Evolutionary conservation across 495 filamentous ascomycete species (phyloP), one percentile per base, ranked within the genome.

Genomic region (Xylaria bambusicola): DNA sequence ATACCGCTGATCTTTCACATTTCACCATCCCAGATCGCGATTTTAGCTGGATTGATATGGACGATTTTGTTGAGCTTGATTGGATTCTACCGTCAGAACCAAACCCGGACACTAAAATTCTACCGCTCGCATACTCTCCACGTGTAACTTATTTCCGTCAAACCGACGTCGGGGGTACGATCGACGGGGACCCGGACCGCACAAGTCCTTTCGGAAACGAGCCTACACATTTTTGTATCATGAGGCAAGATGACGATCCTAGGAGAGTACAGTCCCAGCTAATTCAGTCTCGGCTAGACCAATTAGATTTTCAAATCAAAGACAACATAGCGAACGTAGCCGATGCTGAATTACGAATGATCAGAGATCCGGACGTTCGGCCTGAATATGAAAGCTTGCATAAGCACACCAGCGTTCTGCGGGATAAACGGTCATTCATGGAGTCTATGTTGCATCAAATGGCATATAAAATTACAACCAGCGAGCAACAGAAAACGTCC

Each of bases 31-130:
- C 92, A 0, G 94, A 98, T 67, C 91, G 93, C 36, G 94, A 98
- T 70, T 84, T 90, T 63, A 87, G 85, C 52, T 98, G 94, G 94
- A 88, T 98, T 66, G 94, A 98, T 70, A 97, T 98, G 92, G 94
- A 98, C 73, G 94, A 98, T 69, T 98, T 98, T 75, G 91, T 98
- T 24, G 94, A 98, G 71, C 79, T 98, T 9, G 94, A 97, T 69
- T 97, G 93, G 92, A 90, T 96, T 57, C 76, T 97, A 17, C 93
- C 94, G 0, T 90, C 89, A 24, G 89, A 94, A 65, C 87, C 89
- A 24, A 93, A 96, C 60, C 94, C 95, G 20, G 87, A 94, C 55
- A 97, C 93, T 1, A 90, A 91, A 66, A 97, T 98, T 48, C 77
- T 98, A 55, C 94, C 94, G 1, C 78, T 98, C 8, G 95, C 89